These are phyloP conservation scores for Astrothelium macrocarpum DNA, from an alignment of 495 filamentous ascomycete genomes.

Conservation along the genomic window DNA sequence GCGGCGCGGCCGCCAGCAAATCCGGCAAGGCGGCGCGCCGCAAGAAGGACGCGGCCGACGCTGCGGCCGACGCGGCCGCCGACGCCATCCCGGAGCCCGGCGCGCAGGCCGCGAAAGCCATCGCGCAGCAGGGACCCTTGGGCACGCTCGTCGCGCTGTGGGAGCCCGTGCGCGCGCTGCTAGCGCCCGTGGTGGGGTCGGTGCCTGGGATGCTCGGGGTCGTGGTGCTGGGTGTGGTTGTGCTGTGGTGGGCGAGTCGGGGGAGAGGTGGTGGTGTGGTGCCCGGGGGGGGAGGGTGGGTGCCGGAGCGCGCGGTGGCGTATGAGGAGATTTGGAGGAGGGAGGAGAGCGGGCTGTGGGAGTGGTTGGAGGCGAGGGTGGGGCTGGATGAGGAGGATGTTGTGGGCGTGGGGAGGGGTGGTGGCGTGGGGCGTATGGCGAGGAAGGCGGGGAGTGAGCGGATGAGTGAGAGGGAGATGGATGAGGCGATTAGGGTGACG, in stretches of 20 bases:
- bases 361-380: constrained; percentile 86
- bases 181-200: constrained; percentile 64
- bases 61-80: constrained; percentile 23
- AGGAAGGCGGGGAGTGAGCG: constrained; percentile 49
- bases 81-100: constrained; percentile 31
- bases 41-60: constrained; percentile 38
- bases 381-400: constrained; percentile 47
- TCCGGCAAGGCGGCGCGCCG: constrained; percentile 42
- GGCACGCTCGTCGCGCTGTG: too few relatives aligned
- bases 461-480: constrained; percentile 72
- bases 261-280: constrained; percentile 11
- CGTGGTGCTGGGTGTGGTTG: constrained; percentile 47
- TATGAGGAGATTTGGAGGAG: constrained; percentile 90
- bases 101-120: constrained; percentile 38
- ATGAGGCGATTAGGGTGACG: constrained; percentile 74
- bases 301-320: constrained; percentile 62
- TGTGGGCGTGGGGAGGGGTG: constrained; percentile 21
- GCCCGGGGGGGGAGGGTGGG: constrained; percentile 15
- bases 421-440: constrained; percentile 27
- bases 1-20: constrained; percentile 42
- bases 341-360: constrained; percentile 89
- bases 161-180: constrained; percentile 61
- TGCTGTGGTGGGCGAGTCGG: constrained; percentile 27
- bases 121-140: constrained; percentile 47
- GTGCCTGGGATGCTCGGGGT: constrained; percentile 47